phyloP scores from a whole-genome alignment of 2,329 filamentous ascomycete genomes.

The Paracoccidioides lutzii region DNA sequence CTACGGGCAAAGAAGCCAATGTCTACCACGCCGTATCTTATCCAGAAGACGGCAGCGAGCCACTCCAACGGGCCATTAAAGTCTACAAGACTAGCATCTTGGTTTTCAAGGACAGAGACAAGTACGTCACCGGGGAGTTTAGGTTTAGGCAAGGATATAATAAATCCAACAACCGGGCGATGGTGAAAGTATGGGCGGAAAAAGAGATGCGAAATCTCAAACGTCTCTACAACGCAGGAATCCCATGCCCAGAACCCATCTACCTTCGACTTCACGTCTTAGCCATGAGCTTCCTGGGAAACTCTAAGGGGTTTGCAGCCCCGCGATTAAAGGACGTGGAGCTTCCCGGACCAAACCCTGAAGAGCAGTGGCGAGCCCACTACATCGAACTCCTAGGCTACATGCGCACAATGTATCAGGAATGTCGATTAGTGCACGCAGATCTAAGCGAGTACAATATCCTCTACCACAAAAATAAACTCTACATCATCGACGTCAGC shows the following conservation, averaged over 20 bases:
- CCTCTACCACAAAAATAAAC: conserved; percentile 66
- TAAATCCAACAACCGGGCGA: conserved; percentile 87
- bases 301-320: conserved; percentile 73
- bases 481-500: conserved; percentile 95
- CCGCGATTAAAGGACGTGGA: conserved; percentile 80
- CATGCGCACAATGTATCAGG: conserved; percentile 88
- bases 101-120: conserved; percentile 93
- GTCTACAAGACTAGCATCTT: conserved; percentile 98
- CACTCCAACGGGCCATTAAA: conserved; percentile 78
- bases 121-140: conserved; percentile 90
- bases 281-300: conserved; percentile 87
- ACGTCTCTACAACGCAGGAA: conserved; percentile 68
- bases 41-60: conserved; percentile 37
- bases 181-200: conserved; percentile 98
- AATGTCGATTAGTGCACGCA: conserved; percentile 82
- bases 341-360: conserved; percentile 53
- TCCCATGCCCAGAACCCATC: conserved; percentile 81
- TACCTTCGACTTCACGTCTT: conserved; percentile 86
- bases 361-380: conserved; percentile 60
- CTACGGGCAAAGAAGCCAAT: conserved; percentile 95
- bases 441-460: conserved; percentile 98
- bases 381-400: conserved; percentile 76
- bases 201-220: conserved; percentile 95
- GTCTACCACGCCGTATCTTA: conserved; percentile 79
- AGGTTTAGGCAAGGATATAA: conserved; percentile 83